Evolutionary conservation across 2,329 filamentous ascomycete genomes (phyloP).

Genomic region (Phaeosphaeriaceae sp.): DNA sequence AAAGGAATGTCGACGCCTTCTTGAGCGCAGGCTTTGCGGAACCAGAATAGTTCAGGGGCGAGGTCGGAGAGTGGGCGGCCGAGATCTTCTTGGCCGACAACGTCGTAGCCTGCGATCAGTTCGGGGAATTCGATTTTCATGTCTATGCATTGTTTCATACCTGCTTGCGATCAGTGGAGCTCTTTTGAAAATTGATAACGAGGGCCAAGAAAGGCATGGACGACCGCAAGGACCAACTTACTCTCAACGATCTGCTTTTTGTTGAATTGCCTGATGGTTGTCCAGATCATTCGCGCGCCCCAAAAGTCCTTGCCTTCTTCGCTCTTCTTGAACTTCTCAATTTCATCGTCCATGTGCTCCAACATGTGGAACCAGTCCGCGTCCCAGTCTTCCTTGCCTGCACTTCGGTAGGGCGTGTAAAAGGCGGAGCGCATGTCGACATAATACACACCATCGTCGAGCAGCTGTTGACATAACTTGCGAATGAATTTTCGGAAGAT

Average conservation of each 20-base stretch:
- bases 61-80: constrained; percentile 79
- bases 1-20: constrained; percentile 85
- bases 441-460: constrained; percentile 84
- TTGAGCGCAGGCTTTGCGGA: constrained; percentile 81
- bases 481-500: constrained; percentile 81
- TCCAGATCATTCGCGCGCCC: constrained; percentile 87
- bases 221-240: constrained; percentile 22
- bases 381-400: constrained; percentile 71
- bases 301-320: constrained; percentile 79
- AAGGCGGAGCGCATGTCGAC: constrained; percentile 83
- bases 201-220: not conserved
- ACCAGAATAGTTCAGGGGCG: constrained; percentile 89
- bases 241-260: constrained; percentile 73
- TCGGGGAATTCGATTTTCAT: constrained; percentile 81
- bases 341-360: constrained; percentile 76
- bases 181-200: not conserved
- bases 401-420: constrained; percentile 70
- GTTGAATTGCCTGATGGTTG: constrained; percentile 69
- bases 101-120: constrained; percentile 84
- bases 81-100: constrained; percentile 86
- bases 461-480: constrained; percentile 72
- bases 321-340: constrained; percentile 75
- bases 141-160: constrained; percentile 85
- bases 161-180: constrained; percentile 25
- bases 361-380: constrained; percentile 74